Evolutionary conservation across 257 asterid genomes (phyloP).

Genomic region (Penstemon eatonii): DNA sequence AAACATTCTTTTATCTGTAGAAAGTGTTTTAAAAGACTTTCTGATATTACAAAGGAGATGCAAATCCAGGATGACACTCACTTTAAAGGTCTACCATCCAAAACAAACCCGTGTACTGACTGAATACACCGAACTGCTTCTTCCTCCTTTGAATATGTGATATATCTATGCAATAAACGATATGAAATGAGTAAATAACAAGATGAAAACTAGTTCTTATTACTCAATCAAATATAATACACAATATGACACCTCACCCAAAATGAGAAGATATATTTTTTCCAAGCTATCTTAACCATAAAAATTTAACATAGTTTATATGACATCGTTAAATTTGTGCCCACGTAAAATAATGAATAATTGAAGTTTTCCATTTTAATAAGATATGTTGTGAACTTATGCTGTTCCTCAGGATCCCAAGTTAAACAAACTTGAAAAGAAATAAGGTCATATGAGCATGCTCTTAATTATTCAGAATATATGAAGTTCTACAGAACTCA

Average conservation of each 20-base stretch:
- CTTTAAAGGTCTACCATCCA: constrained; percentile 84
- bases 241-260: constrained; percentile 15
- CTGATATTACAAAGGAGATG: background rate
- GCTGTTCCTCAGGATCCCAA: background rate
- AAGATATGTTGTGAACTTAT: constrained; percentile 1
- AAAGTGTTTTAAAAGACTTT: constrained; percentile 23
- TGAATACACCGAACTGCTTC: constrained; percentile 96
- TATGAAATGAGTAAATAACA: background rate
- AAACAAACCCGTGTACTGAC: constrained; percentile 82
- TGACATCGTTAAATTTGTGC: constrained; percentile 11
- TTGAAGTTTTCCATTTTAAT: background rate
- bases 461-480: constrained; percentile 13
- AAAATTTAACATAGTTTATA: background rate
- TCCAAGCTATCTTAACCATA: too few species aligned
- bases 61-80: constrained; percentile 29
- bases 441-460: constrained; percentile 11
- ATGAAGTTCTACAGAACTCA: background rate
- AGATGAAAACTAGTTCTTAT: too few species aligned
- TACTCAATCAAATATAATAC: background rate
- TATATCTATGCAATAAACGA: constrained; percentile 54
- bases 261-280: background rate
- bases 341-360: background rate
- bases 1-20: too few species aligned
- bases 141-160: constrained; percentile 87
- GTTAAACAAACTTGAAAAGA: constrained; percentile 7